These are phyloP conservation scores for Tuber aestivum DNA, from an alignment of 495 filamentous ascomycete species.

Conservation along the genomic window DNA sequence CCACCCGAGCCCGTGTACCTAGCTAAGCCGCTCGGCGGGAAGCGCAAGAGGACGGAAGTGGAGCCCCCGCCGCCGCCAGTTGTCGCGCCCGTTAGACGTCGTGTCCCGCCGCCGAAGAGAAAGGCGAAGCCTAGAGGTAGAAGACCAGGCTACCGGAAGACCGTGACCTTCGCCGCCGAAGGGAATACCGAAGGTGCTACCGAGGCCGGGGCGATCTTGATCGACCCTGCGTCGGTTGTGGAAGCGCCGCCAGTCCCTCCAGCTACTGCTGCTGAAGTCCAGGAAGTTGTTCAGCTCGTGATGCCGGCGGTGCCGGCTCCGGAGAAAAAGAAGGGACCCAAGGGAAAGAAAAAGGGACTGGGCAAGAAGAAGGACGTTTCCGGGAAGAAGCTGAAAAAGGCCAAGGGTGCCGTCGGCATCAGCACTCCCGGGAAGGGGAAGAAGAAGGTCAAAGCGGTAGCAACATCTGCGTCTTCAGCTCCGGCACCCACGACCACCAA, in stretches of 20 bases:
- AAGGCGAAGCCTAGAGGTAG: slow-evolving; percentile 39
- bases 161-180: slow-evolving; percentile 42
- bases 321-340: background rate
- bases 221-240: background rate
- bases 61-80: slow-evolving; percentile 59
- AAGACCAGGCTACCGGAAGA: slow-evolving; percentile 40
- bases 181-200: background rate
- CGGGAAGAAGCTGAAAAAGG: background rate
- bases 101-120: slow-evolving; percentile 63
- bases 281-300: background rate
- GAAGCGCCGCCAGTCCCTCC: background rate
- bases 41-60: slow-evolving; percentile 55
- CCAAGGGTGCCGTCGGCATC: background rate
- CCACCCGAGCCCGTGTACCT: slow-evolving; percentile 70
- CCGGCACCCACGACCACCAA: slow-evolving; percentile 1
- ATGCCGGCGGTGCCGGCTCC: background rate
- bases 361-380: background rate
- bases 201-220: background rate
- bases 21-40: slow-evolving; percentile 77
- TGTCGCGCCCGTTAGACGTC: slow-evolving; percentile 53
- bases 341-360: slow-evolving; percentile 4
- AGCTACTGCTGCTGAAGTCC: slow-evolving; percentile 6
- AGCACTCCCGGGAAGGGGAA: background rate
- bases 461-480: background rate
- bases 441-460: background rate